phyloP scores from a whole-genome alignment of 1,139 yeast genomes.

The Groenewaldozyma auringiensis region DNA sequence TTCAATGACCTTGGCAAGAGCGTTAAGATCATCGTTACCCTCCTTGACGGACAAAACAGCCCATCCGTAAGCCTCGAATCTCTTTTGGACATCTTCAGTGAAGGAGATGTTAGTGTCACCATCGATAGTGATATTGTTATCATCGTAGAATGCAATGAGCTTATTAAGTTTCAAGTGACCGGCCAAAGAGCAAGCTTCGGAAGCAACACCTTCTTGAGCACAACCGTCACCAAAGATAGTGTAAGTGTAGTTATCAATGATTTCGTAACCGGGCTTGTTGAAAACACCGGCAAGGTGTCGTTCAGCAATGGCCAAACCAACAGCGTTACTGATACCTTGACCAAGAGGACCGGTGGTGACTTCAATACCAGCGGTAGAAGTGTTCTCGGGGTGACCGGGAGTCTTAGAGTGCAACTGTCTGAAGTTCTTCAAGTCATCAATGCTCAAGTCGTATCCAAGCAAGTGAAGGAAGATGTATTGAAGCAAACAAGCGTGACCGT shows the following conservation, averaged over 20 bases:
- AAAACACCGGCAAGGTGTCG: constrained; percentile 86
- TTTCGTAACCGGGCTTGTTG: constrained; percentile 74
- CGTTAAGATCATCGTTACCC: constrained; percentile 74
- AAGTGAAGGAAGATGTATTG: constrained; percentile 81
- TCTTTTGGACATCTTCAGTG: constrained; percentile 83
- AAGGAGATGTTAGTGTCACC: constrained; percentile 88
- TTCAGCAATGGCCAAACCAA: constrained; percentile 95
- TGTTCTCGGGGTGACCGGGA: constrained; percentile 95
- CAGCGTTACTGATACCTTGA: constrained; percentile 96
- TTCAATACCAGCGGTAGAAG: constrained; percentile 73
- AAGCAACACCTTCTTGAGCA: constrained; percentile 96
- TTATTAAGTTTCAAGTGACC: constrained; percentile 94
- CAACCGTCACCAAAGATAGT: constrained; percentile 95
- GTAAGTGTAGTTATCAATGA: constrained; percentile 68
- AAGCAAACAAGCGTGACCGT: constrained; percentile 96
- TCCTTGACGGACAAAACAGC: constrained; percentile 68
- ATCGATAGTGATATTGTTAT: constrained; percentile 94
- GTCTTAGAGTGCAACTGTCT: constrained; percentile 88
- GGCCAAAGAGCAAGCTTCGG: constrained; percentile 91
- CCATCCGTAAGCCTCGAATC: constrained; percentile 96
- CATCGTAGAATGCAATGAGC: constrained; percentile 94
- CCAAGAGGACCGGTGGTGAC: constrained; percentile 99
- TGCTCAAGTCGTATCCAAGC: constrained; percentile 70
- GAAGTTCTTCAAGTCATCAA: constrained; percentile 85
- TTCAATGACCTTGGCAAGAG: constrained; percentile 63